Evolutionary conservation across 2,329 filamentous ascomycete genomes (phyloP).

Genomic region (Chaetomiaceae sp.): DNA sequence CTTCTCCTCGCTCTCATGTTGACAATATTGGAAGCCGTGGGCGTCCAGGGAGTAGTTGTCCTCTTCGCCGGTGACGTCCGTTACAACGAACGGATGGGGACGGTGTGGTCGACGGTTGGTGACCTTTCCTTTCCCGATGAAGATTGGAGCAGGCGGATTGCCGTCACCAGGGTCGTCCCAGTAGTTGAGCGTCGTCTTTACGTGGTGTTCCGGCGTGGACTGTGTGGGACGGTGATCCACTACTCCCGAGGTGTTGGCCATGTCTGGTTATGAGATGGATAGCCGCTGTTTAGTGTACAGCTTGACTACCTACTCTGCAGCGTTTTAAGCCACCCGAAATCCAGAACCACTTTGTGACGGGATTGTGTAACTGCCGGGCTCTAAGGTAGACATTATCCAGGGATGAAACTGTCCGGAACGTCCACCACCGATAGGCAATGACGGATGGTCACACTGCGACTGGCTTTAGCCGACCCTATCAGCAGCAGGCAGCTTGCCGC

Average conservation of each 20-base stretch:
- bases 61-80: slow-evolving; percentile 39
- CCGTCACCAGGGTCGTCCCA: slow-evolving; percentile 10
- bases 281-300: no score
- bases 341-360: no score
- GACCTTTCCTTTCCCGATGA: slow-evolving; percentile 16
- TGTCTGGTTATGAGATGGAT: no score
- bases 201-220: neutral
- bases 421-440: neutral
- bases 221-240: neutral
- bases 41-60: slow-evolving; percentile 37
- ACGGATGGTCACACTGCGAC: no score
- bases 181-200: slow-evolving; percentile 6
- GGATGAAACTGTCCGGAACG: no score
- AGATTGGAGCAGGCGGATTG: neutral
- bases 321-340: no score
- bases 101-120: slow-evolving; percentile 31
- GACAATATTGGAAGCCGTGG: slow-evolving; percentile 39
- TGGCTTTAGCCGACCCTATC: no score
- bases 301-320: no score
- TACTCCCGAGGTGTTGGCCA: neutral
- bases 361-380: slow-evolving; percentile 6
- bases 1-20: slow-evolving; percentile 27
- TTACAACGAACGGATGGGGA: slow-evolving; percentile 37
- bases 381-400: slow-evolving; percentile 5
- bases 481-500: no score